phyloP scores from a whole-genome alignment of 805 yeast genomes.

The Ogataea pignaliae region DNA sequence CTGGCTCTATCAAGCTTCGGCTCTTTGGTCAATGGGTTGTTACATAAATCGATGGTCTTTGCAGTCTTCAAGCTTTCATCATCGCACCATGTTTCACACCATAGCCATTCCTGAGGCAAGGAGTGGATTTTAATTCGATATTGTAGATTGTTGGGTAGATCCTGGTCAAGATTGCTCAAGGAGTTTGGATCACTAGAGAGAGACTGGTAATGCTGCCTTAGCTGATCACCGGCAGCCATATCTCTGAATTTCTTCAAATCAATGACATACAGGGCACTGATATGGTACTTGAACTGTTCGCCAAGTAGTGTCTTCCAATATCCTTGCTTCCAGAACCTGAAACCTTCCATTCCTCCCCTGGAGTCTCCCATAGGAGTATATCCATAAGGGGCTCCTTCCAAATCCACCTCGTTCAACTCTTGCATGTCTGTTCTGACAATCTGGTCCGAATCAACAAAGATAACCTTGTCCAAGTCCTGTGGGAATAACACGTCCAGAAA shows the following conservation, averaged over 20 bases:
- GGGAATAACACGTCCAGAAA: conserved; percentile 89
- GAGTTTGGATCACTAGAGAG: conserved; percentile 77
- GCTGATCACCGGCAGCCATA: conserved; percentile 67
- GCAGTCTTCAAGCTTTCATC: conserved; percentile 58
- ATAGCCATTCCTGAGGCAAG: conserved; percentile 78
- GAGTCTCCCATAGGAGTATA: conserved; percentile 86
- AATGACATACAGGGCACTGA: conserved; percentile 79
- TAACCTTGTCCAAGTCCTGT: conserved; percentile 62
- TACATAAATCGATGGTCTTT: conserved; percentile 78
- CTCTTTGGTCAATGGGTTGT: conserved; percentile 79
- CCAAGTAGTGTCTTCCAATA: conserved; percentile 72
- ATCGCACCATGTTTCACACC: conserved; percentile 94
- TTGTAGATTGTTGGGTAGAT: conserved; percentile 87
- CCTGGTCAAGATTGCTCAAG: conserved; percentile 83
- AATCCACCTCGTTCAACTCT: conserved; percentile 62
- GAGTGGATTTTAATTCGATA: conserved; percentile 60
- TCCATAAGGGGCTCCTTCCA: conserved; percentile 82
- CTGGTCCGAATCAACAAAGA: conserved; percentile 86
- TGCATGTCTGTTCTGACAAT: conserved; percentile 70
- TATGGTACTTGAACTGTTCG: conserved; percentile 63
- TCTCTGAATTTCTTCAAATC: conserved; percentile 66
- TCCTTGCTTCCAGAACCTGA: conserved; percentile 88
- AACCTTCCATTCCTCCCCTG: conserved; percentile 75
- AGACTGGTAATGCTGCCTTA: conserved; percentile 81
- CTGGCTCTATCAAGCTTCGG: conserved; percentile 71